phyloP scores from a whole-genome alignment of 2,329 filamentous ascomycete genomes.

The Fonsecaea monophora region DNA sequence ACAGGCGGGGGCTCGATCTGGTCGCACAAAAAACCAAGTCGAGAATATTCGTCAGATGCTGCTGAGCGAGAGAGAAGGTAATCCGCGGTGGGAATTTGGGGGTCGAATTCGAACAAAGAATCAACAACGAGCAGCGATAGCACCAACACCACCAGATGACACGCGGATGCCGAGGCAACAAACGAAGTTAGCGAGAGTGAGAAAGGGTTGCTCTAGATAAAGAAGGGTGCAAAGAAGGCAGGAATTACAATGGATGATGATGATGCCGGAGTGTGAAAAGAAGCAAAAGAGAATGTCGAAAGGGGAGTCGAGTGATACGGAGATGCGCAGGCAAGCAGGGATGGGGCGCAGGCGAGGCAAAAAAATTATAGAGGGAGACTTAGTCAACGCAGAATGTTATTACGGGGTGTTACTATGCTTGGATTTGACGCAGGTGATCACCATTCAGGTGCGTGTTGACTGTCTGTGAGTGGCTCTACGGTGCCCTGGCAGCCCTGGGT shows the following conservation, averaged over 20 bases:
- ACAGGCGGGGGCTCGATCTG: conserved; percentile 11
- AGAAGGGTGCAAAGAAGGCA: not conserved
- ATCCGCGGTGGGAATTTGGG: conserved; percentile 15
- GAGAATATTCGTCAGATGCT: conserved; percentile 9
- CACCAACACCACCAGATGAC: conserved; percentile 6
- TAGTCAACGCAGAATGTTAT: conserved; percentile 3
- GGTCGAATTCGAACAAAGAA: conserved; percentile 20
- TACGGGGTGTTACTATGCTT: conserved; percentile 22
- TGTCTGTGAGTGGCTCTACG: conserved; percentile 1
- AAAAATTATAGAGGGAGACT: conserved; percentile 5
- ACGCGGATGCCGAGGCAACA: conserved; percentile 1
- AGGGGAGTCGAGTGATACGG: conserved; percentile 6
- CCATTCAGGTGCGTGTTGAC: not conserved
- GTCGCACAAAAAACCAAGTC: conserved; percentile 28
- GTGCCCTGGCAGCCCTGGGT: not conserved
- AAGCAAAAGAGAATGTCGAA: conserved; percentile 3
- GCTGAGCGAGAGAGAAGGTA: conserved; percentile 26
- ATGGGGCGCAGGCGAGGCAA: conserved; percentile 13
- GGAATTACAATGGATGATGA: conserved; percentile 4
- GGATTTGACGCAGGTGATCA: conserved; percentile 12
- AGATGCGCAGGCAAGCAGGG: not conserved
- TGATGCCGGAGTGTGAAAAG: conserved; percentile 1
- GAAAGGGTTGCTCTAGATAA: not conserved
- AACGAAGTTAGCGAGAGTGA: conserved; percentile 22
- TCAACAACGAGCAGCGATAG: not conserved